phyloP scores from a whole-genome alignment of 208 protist species.

The Herpetomonas muscarum region DNA sequence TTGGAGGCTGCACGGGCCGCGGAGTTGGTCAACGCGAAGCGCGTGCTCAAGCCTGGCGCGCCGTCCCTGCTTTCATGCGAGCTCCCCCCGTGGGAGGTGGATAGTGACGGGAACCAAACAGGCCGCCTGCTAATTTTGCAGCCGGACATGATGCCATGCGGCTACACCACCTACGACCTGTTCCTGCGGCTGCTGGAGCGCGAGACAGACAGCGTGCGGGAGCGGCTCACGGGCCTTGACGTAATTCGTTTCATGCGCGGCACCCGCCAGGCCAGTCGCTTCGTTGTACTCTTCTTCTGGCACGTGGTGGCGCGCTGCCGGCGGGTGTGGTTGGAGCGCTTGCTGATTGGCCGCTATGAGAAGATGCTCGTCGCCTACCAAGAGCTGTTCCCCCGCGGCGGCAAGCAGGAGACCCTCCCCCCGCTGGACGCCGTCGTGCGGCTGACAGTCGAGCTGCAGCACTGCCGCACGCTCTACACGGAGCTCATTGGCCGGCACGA shows the following conservation, averaged over 20 bases:
- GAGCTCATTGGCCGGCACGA: neutral
- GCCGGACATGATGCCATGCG: conserved; percentile 10
- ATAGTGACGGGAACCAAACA: neutral
- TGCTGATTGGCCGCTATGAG: conserved; percentile 45
- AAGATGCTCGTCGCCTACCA: conserved; percentile 34
- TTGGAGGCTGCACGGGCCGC: neutral
- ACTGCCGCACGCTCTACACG: neutral
- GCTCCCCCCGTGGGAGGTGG: conserved; percentile 17
- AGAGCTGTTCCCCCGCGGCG: conserved; percentile 33
- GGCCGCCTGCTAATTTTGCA: neutral
- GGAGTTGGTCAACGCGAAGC: conserved; percentile 8
- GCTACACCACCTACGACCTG: conserved; percentile 16
- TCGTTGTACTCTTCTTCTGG: conserved; percentile 64
- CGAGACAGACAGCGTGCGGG: conserved; percentile 33
- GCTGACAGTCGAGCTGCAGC: conserved; percentile 21
- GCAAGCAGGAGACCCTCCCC: conserved; percentile 13
- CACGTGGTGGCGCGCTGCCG: conserved; percentile 51
- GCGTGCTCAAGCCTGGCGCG: conserved; percentile 28
- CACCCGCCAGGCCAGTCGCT: conserved; percentile 26
- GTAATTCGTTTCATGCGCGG: conserved; percentile 39
- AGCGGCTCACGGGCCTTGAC: conserved; percentile 41
- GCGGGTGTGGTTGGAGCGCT: conserved; percentile 29
- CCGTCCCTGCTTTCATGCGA: conserved; percentile 34
- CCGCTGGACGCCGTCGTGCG: conserved; percentile 11
- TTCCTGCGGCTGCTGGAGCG: conserved; percentile 33